phyloP scores from a whole-genome alignment of 2,329 filamentous ascomycete genomes.

The Aspergillus sp. region DNA sequence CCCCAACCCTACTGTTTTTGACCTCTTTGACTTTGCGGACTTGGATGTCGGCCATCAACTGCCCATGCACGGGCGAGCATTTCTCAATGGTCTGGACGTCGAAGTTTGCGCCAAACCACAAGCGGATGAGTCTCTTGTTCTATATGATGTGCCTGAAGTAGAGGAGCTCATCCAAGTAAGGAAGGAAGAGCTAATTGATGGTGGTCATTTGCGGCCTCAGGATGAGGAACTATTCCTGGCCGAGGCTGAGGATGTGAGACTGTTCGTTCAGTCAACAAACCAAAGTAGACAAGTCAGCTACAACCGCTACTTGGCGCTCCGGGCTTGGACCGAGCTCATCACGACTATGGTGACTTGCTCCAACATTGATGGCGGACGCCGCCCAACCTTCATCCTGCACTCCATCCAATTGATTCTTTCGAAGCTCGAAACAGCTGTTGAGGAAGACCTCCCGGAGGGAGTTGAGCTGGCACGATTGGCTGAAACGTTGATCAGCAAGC shows the following conservation, averaged over 20 bases:
- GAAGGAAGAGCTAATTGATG: constrained; percentile 27
- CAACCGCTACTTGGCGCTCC: constrained; percentile 59
- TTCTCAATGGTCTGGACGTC: constrained; percentile 61
- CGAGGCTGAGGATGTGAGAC: constrained; percentile 32
- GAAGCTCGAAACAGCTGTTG: constrained; percentile 70
- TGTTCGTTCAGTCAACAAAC: constrained; percentile 36
- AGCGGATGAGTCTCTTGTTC: constrained; percentile 39
- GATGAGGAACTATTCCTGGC: constrained; percentile 34
- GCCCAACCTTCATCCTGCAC: constrained; percentile 73
- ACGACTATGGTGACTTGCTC: constrained; percentile 76
- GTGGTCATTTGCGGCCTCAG: constrained; percentile 38
- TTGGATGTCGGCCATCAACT: constrained; percentile 44
- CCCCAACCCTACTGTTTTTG: constrained; percentile 70
- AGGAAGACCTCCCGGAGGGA: constrained; percentile 60
- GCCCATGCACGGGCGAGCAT: constrained; percentile 47
- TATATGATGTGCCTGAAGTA: constrained; percentile 64
- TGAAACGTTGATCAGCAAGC: constrained; percentile 51
- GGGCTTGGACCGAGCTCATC: constrained; percentile 75
- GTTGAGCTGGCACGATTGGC: constrained; percentile 68
- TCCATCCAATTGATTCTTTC: constrained; percentile 80
- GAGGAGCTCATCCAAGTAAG: constrained; percentile 61
- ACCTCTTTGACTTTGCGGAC: constrained; percentile 86
- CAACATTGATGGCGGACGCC: constrained; percentile 64
- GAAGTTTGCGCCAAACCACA: constrained; percentile 55
- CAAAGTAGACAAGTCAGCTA: constrained; percentile 29